Evolutionary conservation across 345 rosid genomes (phyloP), one percentile per base, ranked within the genome.

Genomic region (Isatis tinctoria): DNA sequence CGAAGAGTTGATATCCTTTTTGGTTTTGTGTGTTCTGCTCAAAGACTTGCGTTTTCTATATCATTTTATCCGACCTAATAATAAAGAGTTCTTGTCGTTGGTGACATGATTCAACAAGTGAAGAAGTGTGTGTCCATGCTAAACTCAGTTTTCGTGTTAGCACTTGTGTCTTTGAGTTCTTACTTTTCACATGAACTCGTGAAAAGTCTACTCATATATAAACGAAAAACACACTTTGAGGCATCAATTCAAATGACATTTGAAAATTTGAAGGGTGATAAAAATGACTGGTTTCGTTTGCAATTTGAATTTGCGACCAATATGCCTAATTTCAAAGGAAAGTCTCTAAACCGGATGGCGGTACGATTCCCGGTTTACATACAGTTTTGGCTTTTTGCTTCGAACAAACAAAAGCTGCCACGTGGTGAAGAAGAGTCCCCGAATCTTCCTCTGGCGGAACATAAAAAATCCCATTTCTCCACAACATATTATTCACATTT

Each of bases 81-180:
- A 76, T 70, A 76, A 76, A 76, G 74, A 69, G 35, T 53, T 69
- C 0, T 49, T 36, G 26, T 54, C 72, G 11, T 52, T 52, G 72
- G 16, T 37, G 70, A 33, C 48, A 67, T 52, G 37, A 39, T 53
- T 67, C 37, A 37, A 16, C 5, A 41, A 52, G 51, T 51, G n/a
- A 67, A n/a, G 37, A 18, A 24, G 61, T 24, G 36, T 67, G n/a
- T 12, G 35, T 51, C 49, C 49, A 67, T 65, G 16, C 45, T 10
- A 5, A 64, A 64, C 27, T 44, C 68, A 28, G 24, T 28, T 44
- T 62, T 35, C 13, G 22, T 27, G 16, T 8, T 22, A 22, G 13
- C 44, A 40, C 44, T 14, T 12, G 13, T 40, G 37, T 4, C 6
- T 12, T 14, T 16, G 10, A 47, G 8, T 18, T 47, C 18, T 17